A percentile compares a stretch with the other conserved stretches of the same genome.
Conservation (phyloP, 106 monocot species). For the Triglochin maritima region DNA sequence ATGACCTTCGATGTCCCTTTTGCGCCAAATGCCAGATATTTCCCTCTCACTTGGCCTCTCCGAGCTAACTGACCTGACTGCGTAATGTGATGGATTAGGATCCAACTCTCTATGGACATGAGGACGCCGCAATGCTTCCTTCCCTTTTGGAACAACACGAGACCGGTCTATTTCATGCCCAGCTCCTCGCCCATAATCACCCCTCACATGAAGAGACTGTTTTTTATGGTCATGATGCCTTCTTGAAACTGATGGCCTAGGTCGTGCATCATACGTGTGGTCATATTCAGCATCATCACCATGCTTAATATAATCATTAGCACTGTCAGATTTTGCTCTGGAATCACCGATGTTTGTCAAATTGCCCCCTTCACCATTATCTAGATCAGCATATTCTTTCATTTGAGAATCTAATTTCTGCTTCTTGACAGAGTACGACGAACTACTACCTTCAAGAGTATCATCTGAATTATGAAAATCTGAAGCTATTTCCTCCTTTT, state of each 20-base stretch:
- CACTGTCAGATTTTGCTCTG: conserved; percentile 38
- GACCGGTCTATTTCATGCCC: conserved; percentile 30
- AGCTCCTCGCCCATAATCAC: conserved; percentile 39
- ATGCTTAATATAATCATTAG: conserved; percentile 30
- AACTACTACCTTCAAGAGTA: conserved; percentile 26
- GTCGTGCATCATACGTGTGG: conserved; percentile 27
- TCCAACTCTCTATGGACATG: conserved; percentile 33
- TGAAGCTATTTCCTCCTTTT: conserved; percentile 40
- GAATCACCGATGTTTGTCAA: conserved; percentile 31
- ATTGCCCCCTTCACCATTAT: conserved; percentile 31
- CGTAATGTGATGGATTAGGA: conserved; percentile 20
- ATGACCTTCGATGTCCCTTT: conserved; percentile 43
- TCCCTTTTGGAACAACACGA: conserved; percentile 22
- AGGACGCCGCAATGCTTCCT: conserved; percentile 30
- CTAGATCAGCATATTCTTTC: conserved; percentile 26
- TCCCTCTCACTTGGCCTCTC: conserved; percentile 51
- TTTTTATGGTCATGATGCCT: conserved; percentile 33
- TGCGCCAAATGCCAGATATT: conserved; percentile 24
- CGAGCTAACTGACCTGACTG: conserved; percentile 31
- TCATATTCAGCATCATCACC: conserved; percentile 39
- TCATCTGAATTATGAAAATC: conserved; percentile 30
- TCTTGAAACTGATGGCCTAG: conserved; percentile 22
- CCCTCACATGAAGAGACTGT: conserved; percentile 18
- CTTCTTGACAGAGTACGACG: conserved; percentile 32
- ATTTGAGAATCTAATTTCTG: conserved; percentile 34